phyloP scores from a whole-genome alignment of 176 grass and related monocot species.

The Musa itinerans region DNA sequence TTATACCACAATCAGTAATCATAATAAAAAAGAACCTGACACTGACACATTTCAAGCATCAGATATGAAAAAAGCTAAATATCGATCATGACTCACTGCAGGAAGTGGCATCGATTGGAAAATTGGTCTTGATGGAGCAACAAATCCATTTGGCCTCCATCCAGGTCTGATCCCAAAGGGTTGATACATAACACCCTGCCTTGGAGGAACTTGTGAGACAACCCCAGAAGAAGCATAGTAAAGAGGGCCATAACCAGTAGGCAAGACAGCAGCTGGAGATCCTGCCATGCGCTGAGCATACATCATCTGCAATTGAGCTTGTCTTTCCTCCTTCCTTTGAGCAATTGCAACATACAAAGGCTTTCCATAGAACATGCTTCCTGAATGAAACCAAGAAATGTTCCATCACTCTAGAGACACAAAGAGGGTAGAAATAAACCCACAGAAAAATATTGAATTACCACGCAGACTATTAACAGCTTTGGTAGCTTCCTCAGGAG shows the following conservation, averaged over 20 bases:
- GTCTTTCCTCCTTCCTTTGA: conserved; percentile 77
- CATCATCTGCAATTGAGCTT: conserved; percentile 38
- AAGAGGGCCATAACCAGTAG: conserved; percentile 45
- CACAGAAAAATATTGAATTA: conserved; percentile 19
- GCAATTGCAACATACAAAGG: conserved; percentile 73
- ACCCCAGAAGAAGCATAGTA: conserved; percentile 50
- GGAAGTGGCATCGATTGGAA: conserved; percentile 43
- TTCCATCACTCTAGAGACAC: background rate
- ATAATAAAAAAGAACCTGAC: too few relatives aligned
- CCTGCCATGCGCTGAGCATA: conserved; percentile 35
- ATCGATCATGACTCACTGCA: conserved; percentile 16
- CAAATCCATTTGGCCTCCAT: conserved; percentile 49
- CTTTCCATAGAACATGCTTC: conserved; percentile 70
- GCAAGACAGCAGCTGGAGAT: conserved; percentile 35
- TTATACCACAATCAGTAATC: background rate
- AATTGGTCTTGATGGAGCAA: conserved; percentile 30
- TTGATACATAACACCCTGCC: conserved; percentile 48
- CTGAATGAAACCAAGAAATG: conserved; percentile 26
- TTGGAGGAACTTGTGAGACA: conserved; percentile 41
- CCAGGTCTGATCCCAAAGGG: conserved; percentile 33
- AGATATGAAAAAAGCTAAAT: background rate
- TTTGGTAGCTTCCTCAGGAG: conserved; percentile 59
- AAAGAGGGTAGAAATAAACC: conserved; percentile 2
- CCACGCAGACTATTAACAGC: conserved; percentile 56
- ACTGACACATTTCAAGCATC: background rate